Base-by-base conservation (phyloP, 169 alveolate genomes). In the Plasmodium fragile region DNA sequence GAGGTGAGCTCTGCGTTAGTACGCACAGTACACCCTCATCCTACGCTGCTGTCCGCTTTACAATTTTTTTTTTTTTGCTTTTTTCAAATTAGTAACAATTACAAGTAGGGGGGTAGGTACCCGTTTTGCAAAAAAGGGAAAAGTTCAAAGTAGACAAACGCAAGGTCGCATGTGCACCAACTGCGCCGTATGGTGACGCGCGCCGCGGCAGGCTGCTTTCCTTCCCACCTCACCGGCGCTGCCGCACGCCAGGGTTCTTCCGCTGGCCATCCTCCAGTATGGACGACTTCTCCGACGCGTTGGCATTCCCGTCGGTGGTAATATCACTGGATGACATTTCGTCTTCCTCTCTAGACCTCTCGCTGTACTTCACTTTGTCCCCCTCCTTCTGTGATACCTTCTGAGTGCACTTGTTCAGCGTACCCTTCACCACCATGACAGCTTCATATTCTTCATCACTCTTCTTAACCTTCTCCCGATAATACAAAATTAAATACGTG, bases 371-470 rank as follows among this genome's bases (percentile, higher is more conserved):
- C 4, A n/a, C 10, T 36, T 13, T 2, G 39, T 49, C 43, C 36
- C 25, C 32, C n/a, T 22, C 22, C 13, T 2, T 10, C 69, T 39
- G 53, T 78, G 28, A n/a, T 34, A 65, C 11, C 6, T 36, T 16
- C 11, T 3, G 6, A 16, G 30, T 78, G 30, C 81, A 22, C 25
- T 53, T 59, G 32, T 77, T 25, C 10, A 6, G 69, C 39, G 43
- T 39, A 16, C 92, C 79, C 45, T 87, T 83, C 49, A 25, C 28
- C 43, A 77, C 89, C 72, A 87, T 55, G 13, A 53, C 16, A 28
- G 78, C 18, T 78, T 87, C 93, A 78, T 53, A 87, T 59, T 87
- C 90, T 3, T 87, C 82, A 87, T 87, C 87, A 32, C 85, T 87
- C 78, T 78, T 59, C 70, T 87, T 87, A 55, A 87, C 84, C 45